A percentile compares a stretch with the other conserved stretches of the same genome.
These are phyloP conservation scores for Solanum hybrid DNA, from an alignment of 305 asterid species.

Conservation along the genomic window DNA sequence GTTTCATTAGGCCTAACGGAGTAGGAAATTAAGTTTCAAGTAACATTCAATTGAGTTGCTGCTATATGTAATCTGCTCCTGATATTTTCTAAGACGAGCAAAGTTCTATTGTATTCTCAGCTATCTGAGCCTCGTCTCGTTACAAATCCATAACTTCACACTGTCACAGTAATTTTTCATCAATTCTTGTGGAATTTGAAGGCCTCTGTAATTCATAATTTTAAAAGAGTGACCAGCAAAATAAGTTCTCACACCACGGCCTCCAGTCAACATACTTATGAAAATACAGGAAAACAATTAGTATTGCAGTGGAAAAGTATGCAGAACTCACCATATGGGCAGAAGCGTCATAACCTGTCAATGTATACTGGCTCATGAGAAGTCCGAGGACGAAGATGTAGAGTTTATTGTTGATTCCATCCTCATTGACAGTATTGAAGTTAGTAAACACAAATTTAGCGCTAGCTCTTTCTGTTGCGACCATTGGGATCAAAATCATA, in stretches of 20 bases:
- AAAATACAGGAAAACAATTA: neutral
- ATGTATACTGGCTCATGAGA: slow-evolving; percentile 87
- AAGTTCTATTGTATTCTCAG: neutral
- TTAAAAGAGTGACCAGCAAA: neutral
- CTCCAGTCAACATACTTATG: neutral
- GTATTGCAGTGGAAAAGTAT: neutral
- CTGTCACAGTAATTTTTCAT: neutral
- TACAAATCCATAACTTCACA: neutral
- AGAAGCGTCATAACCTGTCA: slow-evolving; percentile 85
- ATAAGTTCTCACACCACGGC: neutral
- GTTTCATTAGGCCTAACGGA: neutral
- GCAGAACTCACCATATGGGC: slow-evolving; percentile 70
- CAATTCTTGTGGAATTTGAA: neutral
- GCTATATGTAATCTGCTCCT: neutral
- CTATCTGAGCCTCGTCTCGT: neutral
- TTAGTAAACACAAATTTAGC: slow-evolving; percentile 67
- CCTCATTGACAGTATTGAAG: slow-evolving; percentile 64
- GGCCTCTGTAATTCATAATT: neutral
- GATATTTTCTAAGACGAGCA: neutral
- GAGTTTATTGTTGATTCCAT: slow-evolving; percentile 43
- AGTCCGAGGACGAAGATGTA: slow-evolving; percentile 81
- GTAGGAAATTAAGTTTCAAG: neutral
- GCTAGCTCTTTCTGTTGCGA: slow-evolving; percentile 71
- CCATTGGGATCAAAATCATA: slow-evolving; percentile 75
- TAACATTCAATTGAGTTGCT: neutral